Evolutionary conservation across 176 grass and related monocot species (phyloP).

Genomic region (Carex cristatella): DNA sequence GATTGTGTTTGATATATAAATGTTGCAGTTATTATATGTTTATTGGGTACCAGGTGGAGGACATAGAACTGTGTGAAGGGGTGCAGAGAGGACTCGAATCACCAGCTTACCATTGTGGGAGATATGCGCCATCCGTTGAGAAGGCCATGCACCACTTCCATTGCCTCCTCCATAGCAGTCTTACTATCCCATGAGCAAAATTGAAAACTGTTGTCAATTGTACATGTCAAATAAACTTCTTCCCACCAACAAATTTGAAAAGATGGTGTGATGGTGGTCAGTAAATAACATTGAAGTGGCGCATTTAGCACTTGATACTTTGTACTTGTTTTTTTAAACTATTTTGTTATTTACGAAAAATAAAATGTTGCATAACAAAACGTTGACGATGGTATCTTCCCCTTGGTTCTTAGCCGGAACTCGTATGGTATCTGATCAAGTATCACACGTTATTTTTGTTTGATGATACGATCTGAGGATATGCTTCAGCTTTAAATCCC

Average conservation of each 20-base stretch:
- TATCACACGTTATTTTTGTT: background rate
- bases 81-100: conserved; percentile 77
- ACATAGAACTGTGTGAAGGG: conserved; percentile 83
- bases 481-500: background rate
- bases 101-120: conserved; percentile 54
- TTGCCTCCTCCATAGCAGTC: conserved; percentile 43
- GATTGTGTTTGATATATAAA: background rate
- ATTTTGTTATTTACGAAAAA: background rate
- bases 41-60: conserved; percentile 54
- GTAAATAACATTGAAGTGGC: background rate
- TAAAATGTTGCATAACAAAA: background rate
- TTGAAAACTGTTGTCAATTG: background rate
- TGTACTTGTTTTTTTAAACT: background rate
- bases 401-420: background rate
- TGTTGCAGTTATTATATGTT: background rate
- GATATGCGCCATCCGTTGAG: conserved; percentile 69
- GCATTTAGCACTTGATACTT: background rate
- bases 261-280: background rate
- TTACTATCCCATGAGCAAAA: conserved; percentile 22
- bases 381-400: background rate
- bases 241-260: background rate
- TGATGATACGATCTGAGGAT: too few species aligned
- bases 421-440: too few species aligned
- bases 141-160: conserved; percentile 99
- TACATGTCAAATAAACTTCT: background rate